phyloP scores from a whole-genome alignment of 2,329 filamentous ascomycete species.

The Pyricularia pennisetigena region DNA sequence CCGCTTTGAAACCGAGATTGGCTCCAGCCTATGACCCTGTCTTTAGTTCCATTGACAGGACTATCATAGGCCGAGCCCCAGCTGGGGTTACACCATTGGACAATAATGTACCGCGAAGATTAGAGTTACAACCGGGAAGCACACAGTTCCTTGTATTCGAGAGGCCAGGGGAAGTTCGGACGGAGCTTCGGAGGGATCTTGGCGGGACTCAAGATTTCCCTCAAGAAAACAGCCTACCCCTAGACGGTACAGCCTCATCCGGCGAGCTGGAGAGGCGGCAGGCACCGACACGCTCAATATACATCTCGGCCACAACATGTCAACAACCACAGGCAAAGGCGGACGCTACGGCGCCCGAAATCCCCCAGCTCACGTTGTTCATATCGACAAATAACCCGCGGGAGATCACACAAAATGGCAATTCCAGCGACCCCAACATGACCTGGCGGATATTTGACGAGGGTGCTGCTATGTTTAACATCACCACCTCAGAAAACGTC shows the following conservation, averaged over 20 bases:
- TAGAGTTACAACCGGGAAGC: conserved; percentile 53
- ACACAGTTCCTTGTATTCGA: conserved; percentile 57
- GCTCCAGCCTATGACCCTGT: conserved; percentile 42
- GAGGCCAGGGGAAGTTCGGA: conserved; percentile 24
- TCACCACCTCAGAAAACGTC: conserved; percentile 55
- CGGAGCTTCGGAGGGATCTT: conserved; percentile 15
- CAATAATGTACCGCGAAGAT: conserved; percentile 54
- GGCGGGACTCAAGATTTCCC: conserved; percentile 13
- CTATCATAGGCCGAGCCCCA: conserved; percentile 52
- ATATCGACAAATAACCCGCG: conserved; percentile 63
- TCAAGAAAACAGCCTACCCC: conserved; percentile 10
- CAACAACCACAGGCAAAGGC: conserved; percentile 54
- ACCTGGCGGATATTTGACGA: conserved; percentile 44
- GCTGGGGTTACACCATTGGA: conserved; percentile 35
- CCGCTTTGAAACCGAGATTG: neutral
- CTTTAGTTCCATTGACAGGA: conserved; percentile 50
- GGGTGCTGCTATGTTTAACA: conserved; percentile 58
- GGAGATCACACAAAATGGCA: neutral
- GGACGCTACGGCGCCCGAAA: conserved; percentile 23
- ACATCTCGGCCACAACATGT: conserved; percentile 81
- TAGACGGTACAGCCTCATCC: neutral
- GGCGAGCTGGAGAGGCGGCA: conserved; percentile 12
- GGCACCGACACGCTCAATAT: conserved; percentile 44
- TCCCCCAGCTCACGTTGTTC: conserved; percentile 70
- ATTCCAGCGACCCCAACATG: conserved; percentile 35